Evolutionary conservation across 495 filamentous ascomycete genomes (phyloP).

Genomic region (Melanomma pulvis-pyrius): DNA sequence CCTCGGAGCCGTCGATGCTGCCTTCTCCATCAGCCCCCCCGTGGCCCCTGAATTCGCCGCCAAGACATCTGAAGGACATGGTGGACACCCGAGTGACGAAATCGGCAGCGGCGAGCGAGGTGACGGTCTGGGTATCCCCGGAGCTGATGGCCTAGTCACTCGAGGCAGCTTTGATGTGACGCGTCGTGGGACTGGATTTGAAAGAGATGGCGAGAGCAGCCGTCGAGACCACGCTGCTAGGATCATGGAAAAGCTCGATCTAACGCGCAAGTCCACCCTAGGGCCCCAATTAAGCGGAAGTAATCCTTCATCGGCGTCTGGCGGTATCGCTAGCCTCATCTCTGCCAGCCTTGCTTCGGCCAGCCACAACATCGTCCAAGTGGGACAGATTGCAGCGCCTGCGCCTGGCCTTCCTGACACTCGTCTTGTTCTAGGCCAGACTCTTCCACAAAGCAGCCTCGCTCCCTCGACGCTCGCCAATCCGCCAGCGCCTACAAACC

Average conservation of each 20-base stretch:
- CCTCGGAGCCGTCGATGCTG: conserved; percentile 71
- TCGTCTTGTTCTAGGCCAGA: conserved; percentile 41
- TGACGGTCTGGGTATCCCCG: conserved; percentile 68
- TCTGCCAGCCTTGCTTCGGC: conserved; percentile 87
- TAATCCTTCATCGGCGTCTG: conserved; percentile 49
- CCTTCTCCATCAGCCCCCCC: conserved; percentile 88
- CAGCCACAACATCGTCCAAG: conserved; percentile 73
- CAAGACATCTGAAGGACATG: conserved; percentile 68
- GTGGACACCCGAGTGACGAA: conserved; percentile 62
- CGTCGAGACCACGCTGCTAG: conserved; percentile 77
- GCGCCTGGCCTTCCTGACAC: conserved; percentile 41
- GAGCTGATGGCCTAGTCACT: conserved; percentile 58
- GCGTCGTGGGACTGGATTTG: conserved; percentile 53
- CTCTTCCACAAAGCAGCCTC: conserved; percentile 63
- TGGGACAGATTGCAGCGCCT: conserved; percentile 44
- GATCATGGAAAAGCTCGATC: conserved; percentile 89
- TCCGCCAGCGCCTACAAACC: conserved; percentile 80
- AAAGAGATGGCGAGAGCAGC: conserved; percentile 61
- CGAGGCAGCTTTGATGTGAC: conserved; percentile 74
- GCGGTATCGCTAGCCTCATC: conserved; percentile 85
- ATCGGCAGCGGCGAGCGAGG: conserved; percentile 57
- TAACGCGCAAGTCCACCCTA: conserved; percentile 77
- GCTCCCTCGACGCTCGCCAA: conserved; percentile 83
- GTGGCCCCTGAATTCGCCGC: conserved; percentile 87
- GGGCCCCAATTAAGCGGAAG: conserved; percentile 39